Evolutionary conservation across 306 rosid species (phyloP), one percentile per base, ranked within the genome.

Genomic region (Quercus glauca): DNA sequence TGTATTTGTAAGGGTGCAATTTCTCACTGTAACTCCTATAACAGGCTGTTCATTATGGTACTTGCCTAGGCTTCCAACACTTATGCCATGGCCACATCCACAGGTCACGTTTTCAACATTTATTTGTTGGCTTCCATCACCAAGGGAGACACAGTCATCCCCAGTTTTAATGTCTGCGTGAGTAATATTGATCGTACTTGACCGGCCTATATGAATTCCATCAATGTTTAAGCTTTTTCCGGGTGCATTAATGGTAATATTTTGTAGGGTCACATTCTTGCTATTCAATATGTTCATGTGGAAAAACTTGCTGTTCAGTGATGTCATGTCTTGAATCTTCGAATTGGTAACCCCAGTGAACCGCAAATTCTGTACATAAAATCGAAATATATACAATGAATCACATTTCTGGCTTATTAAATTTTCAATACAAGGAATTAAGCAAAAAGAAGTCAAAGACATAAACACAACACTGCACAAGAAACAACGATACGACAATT

Each of bases 91-190:
- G 45, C 82, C 79, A 0, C 52, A 76, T 15, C 79, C 82, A 58
- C 86, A 78, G 5, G 23, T 67, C 33, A 78, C 59, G 5, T 69
- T 74, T 29, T 67, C 51, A 25, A 78, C 41, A 20, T 29, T 57
- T 28, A 83, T 51, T 3, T 78, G 35, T 69, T 73, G 57, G 76
- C 76, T 78, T 29, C 79, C 82, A 28, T 83, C 82, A 1, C 86
- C 86, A 14, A 83, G 51, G 19, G 80, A 83, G 33, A 83, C 17
- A 19, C 82, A 78, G 26, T 83, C 86, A 6, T 83, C 83, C 20
- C 83, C 80, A 0, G 86, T 78, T 68, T n/a, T 19, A 5, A 83
- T 74, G 26, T 17, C 31, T 43, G 79, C 55, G 5, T 37, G 20
- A 2, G 67, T 49, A 57, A 83, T 20, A 20, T 33, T 67, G 73